Conservation (phyloP, 108 stramenopile species). For the Fistulifera solaris region DNA sequence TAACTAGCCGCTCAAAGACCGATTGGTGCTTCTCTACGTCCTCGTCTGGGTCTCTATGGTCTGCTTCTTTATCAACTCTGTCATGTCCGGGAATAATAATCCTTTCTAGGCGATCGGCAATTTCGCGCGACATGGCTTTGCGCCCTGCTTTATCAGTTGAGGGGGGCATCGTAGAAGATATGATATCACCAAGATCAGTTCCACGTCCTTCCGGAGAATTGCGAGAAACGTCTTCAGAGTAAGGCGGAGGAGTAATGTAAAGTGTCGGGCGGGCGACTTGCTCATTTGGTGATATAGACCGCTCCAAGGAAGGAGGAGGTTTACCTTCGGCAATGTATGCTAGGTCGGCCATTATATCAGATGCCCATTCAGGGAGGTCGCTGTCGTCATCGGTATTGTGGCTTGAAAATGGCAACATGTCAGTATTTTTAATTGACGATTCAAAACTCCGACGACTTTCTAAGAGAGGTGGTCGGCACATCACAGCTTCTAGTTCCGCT, state of each 20-base stretch:
- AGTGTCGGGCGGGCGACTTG: conserved; percentile 2
- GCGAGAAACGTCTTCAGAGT: background rate
- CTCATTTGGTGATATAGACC: conserved; percentile 18
- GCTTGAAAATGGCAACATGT: conserved; percentile 4
- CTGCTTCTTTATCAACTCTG: background rate
- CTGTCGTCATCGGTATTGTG: conserved; percentile 23
- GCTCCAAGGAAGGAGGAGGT: conserved; percentile 28
- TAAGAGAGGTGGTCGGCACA: no score
- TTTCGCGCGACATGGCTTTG: conserved; percentile 6
- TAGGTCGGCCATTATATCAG: conserved; percentile 56
- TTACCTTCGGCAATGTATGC: conserved; percentile 57
- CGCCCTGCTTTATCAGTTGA: background rate
- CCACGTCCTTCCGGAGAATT: background rate
- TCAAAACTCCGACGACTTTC: no score
- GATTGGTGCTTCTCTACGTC: conserved; percentile 15
- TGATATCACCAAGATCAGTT: background rate
- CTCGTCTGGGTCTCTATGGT: conserved; percentile 2
- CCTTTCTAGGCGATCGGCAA: conserved; percentile 15
- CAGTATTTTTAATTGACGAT: conserved; percentile 1
- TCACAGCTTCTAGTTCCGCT: no score
- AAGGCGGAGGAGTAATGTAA: conserved; percentile 1
- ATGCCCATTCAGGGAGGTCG: conserved; percentile 48
- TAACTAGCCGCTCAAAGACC: conserved; percentile 47
- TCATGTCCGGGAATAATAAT: conserved; percentile 7
- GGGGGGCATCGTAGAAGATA: no score